These are phyloP conservation scores for Chlamydomonas reinhardtii DNA, from an alignment of 163 green algal species.

Conservation along the genomic window DNA sequence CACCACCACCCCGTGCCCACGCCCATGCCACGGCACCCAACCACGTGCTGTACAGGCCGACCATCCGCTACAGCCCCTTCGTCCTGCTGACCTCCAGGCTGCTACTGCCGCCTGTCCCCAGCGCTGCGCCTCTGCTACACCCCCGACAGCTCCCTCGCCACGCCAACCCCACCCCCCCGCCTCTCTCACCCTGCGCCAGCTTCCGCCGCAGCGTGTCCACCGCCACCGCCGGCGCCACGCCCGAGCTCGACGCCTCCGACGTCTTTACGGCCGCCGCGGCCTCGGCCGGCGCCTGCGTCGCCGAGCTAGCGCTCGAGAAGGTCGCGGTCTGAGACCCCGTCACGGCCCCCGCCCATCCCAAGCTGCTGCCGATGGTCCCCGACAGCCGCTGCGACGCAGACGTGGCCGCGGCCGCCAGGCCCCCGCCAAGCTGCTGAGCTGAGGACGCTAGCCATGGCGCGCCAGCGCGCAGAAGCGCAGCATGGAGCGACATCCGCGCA, in stretches of 20 bases:
- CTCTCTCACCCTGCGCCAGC: constrained; percentile 37
- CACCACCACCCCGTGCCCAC: too few relatives aligned
- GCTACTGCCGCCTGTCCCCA: too few relatives aligned
- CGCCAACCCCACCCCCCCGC: too few relatives aligned
- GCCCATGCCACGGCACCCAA: too few relatives aligned
- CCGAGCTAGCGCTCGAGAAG: neutral
- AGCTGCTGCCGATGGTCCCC: neutral
- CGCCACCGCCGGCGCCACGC: neutral
- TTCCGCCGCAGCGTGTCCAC: constrained; percentile 27
- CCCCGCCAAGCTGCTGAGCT: constrained; percentile 2
- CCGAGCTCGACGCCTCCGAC: neutral
- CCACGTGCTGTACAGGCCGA: too few relatives aligned
- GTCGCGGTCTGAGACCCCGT: too few relatives aligned
- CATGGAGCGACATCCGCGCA: neutral
- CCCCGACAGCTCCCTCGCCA: too few relatives aligned
- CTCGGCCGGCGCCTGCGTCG: constrained; percentile 22
- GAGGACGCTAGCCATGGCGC: neutral
- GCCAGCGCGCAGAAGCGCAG: constrained; percentile 1
- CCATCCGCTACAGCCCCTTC: too few relatives aligned
- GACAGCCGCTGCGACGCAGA: neutral
- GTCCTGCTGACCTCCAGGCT: too few relatives aligned
- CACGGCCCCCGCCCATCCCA: too few relatives aligned
- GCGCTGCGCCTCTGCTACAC: too few relatives aligned
- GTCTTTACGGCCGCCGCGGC: neutral
- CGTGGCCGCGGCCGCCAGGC: neutral